Evolutionary conservation across 805 yeast species (phyloP), one percentile per base, ranked within the genome.

Genomic region (Maudiozyma bulderi): DNA sequence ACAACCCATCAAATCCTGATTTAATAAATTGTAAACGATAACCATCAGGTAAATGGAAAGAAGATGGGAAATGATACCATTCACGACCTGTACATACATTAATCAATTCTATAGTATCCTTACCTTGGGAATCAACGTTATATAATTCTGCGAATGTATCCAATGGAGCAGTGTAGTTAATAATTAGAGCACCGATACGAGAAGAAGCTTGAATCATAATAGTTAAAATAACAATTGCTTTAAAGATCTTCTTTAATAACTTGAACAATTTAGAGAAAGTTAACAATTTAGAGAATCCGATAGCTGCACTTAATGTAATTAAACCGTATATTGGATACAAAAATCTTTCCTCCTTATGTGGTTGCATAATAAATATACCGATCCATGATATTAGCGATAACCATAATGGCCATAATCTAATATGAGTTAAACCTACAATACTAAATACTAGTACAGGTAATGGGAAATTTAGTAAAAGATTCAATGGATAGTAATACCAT

Each of bases 311-410:
- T 20, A 86, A 55, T 3, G 78, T 67, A 26, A 91, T 72, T 46
- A 84, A 70, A 10, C 89, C 84, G 61, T 90, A 91, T 0, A 86
- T 73, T 13, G 95, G 95, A 58, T 88, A 91, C 54, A 91, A 64
- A 62, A 91, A 91, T 52, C 97, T 73, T 64, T 91, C 98, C 62
- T 90, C 97, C 63, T 90, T 90, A 63, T 90, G 97, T 4, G 96
- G 93, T 59, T 89, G 96, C 5, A 69, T 52, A 52, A 73, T 71
- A 60, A 91, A 87, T 3, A 88, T 74, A 0, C 64, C 67, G 13
- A 74, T 59, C 97, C 97, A 91, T 0, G 85, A 38, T 2, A 75
- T 45, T 29, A 85, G 57, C 1, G 93, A 90, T 0, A 70, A 49
- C 14, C 72, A 56, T n/a, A 64, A 50, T 3, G 69, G 66, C 57